phyloP scores from a whole-genome alignment of 768 basidiomycete species.

The Polyporus arcularius region DNA sequence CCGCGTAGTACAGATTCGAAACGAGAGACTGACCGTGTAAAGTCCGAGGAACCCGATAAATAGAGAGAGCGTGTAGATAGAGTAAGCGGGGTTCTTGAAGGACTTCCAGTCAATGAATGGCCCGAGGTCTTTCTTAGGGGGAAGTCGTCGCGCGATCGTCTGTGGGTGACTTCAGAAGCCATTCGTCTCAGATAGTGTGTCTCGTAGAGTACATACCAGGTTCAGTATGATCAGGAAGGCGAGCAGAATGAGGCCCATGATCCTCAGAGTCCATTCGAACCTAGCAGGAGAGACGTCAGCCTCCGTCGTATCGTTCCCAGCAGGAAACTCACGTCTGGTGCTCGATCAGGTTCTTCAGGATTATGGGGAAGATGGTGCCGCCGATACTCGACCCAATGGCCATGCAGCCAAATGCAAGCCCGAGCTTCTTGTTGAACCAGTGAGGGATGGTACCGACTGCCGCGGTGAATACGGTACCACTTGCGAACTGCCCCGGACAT shows the following conservation, averaged over 20 bases:
- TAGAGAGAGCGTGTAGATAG: slow-evolving; percentile 57
- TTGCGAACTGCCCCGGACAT: slow-evolving; percentile 23
- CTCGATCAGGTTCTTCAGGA: slow-evolving; percentile 54
- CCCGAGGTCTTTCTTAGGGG: slow-evolving; percentile 52
- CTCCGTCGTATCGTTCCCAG: not conserved
- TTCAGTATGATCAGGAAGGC: slow-evolving; percentile 7
- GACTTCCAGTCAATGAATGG: slow-evolving; percentile 62
- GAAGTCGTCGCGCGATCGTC: slow-evolving; percentile 46
- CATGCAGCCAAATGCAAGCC: slow-evolving; percentile 60
- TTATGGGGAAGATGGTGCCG: slow-evolving; percentile 67
- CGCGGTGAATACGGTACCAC: slow-evolving; percentile 64
- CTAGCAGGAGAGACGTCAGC: not conserved
- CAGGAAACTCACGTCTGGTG: not conserved
- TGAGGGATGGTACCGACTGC: slow-evolving; percentile 62
- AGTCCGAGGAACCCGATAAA: slow-evolving; percentile 65
- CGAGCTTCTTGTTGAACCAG: slow-evolving; percentile 67
- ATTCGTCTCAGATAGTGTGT: not conserved
- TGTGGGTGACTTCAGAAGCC: not conserved
- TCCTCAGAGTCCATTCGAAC: slow-evolving; percentile 11
- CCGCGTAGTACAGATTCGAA: not conserved
- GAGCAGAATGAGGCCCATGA: slow-evolving; percentile 8
- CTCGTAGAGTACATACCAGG: not conserved
- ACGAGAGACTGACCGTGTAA: slow-evolving; percentile 52
- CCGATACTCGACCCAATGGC: slow-evolving; percentile 71
- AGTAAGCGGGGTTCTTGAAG: slow-evolving; percentile 54